Conservation (phyloP, 345 rosid species). For the Heritiera littoralis region DNA sequence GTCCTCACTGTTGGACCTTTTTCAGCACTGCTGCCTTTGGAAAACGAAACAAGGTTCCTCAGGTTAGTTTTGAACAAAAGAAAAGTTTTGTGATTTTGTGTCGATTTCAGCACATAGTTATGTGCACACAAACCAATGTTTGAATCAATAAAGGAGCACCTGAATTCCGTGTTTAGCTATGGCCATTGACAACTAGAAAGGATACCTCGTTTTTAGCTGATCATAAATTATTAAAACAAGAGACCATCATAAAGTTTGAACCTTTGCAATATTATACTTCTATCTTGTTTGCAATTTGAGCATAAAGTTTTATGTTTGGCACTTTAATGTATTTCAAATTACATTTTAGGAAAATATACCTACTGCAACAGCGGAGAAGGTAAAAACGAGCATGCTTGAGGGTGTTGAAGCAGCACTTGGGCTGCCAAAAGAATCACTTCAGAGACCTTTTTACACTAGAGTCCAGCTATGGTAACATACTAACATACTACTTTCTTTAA, state of each 20-base stretch:
- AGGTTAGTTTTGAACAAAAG: constrained; percentile 6
- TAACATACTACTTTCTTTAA: not conserved
- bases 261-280: not conserved
- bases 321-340: not conserved
- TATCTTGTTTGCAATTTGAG: not conserved
- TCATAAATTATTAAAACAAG: not conserved
- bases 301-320: not conserved
- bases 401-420: constrained; percentile 71
- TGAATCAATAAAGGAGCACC: not conserved
- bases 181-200: not conserved
- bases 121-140: not conserved
- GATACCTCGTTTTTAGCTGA: not conserved
- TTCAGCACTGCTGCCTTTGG: constrained; percentile 84
- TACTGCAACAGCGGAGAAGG: constrained; percentile 68
- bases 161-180: not conserved
- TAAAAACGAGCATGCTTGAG: constrained; percentile 62
- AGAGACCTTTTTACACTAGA: constrained; percentile 51
- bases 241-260: not conserved
- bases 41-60: constrained; percentile 76
- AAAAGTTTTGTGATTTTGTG: constrained; percentile 17
- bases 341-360: constrained; percentile 76
- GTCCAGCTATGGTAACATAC: constrained; percentile 76
- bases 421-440: constrained; percentile 64
- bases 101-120: constrained; percentile 18
- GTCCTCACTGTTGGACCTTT: constrained; percentile 80